Evolutionary conservation across 2,329 filamentous ascomycete genomes (phyloP).

Genomic region (Alternaria triticimaculans): DNA sequence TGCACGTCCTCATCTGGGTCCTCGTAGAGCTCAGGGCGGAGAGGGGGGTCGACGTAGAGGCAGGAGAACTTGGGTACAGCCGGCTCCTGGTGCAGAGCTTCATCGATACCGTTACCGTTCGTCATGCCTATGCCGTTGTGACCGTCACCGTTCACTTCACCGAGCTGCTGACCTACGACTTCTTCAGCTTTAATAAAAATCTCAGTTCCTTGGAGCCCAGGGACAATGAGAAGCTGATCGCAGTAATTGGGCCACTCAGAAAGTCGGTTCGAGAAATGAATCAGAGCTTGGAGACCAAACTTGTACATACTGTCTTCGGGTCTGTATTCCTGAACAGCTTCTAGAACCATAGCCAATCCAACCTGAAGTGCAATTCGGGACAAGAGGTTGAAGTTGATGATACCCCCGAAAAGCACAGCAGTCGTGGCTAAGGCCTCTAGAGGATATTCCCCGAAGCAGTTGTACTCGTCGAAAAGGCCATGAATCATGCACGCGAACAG

Average conservation of each 20-base stretch:
- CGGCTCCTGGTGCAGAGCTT: conserved; percentile 64
- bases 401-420: conserved; percentile 93
- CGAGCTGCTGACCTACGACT: conserved; percentile 72
- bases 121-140: conserved; percentile 61
- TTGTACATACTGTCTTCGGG: conserved; percentile 95
- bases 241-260: conserved; percentile 97
- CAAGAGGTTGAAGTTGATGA: conserved; percentile 92
- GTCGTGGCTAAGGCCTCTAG: conserved; percentile 95
- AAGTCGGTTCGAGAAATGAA: conserved; percentile 83
- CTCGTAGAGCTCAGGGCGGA: conserved; percentile 70
- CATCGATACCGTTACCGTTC: conserved; percentile 73
- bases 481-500: conserved; percentile 99
- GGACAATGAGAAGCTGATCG: conserved; percentile 80
- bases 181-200: conserved; percentile 84
- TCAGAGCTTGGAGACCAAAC: conserved; percentile 92
- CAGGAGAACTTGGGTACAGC: conserved; percentile 76
- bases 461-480: conserved; percentile 95
- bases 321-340: conserved; percentile 85
- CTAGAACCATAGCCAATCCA: conserved; percentile 96
- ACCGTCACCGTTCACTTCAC: conserved; percentile 59
- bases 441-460: conserved; percentile 93
- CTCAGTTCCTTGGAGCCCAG: conserved; percentile 81
- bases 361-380: conserved; percentile 90
- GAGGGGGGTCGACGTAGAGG: conserved; percentile 75
- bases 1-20: conserved; percentile 85